Conservation (phyloP, 768 basidiomycete genomes). For the Mycena galopus region DNA sequence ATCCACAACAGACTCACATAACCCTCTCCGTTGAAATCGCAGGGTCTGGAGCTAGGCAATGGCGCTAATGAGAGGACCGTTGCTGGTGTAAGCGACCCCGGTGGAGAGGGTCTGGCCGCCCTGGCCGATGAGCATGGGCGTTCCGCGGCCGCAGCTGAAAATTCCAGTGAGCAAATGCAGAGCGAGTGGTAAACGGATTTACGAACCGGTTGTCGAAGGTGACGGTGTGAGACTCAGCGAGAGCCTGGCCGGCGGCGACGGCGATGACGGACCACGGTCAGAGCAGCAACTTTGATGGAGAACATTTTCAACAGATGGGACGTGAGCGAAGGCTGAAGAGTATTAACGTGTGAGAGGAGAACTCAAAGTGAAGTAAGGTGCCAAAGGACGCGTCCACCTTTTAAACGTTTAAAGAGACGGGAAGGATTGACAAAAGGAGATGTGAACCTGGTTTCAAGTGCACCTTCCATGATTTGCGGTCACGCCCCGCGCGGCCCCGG, state of each 20-base stretch:
- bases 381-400: background rate
- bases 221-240: background rate
- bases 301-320: background rate
- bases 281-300: background rate
- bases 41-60: constrained; percentile 43
- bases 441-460: no score
- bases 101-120: constrained; percentile 42
- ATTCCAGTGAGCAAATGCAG: no score
- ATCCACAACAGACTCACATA: no score
- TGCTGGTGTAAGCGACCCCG: constrained; percentile 42
- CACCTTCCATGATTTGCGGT: no score
- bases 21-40: constrained; percentile 52
- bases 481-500: no score
- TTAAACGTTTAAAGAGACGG: no score
- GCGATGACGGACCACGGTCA: background rate
- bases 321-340: background rate
- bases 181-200: background rate
- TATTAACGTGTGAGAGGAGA: background rate
- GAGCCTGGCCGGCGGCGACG: background rate
- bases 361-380: background rate
- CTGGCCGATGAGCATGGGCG: constrained; percentile 40
- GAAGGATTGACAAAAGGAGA: no score
- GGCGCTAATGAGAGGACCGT: constrained; percentile 44
- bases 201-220: background rate
- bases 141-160: background rate